Evolutionary conservation across 1,284 basidiomycete species (phyloP), one percentile per base, ranked within the genome.

Genomic region (Cerioporus squamosus): DNA sequence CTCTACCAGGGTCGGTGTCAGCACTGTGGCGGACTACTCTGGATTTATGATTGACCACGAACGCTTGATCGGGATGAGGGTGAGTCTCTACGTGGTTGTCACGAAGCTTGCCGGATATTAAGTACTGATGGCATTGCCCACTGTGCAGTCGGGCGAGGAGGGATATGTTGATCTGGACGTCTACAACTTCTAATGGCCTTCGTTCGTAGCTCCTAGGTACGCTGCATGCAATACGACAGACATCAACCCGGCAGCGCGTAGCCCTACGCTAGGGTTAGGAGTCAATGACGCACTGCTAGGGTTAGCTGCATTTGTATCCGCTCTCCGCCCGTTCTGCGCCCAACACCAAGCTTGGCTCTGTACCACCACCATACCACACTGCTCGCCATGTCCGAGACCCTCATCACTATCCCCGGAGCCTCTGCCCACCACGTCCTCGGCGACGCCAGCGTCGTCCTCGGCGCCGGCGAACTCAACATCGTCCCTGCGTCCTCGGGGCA

Each of bases 381-480:
- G 26, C 26, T 29, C 26, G 26, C 26, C 14, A 53, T 57, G 50
- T 29, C 57, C 2, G 55, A 66, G 5, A 52, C 59, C 9, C 49
- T 66, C 12, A 48, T 70, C 24, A 66, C 66, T 2, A 68, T 72
- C 15, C 70, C 70, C 1, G 61, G 61, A 18, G 60, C 55, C 5
- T 53, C 62, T 47, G 70, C 66, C 18, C 60, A 62, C 10, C 71
- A 71, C 45, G 59, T 72, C 29, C 66, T 72, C 44, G 69, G 66
- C 40, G 59, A 67, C 8, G 56, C 66, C 2, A 53, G 31, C 39
- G 62, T 66, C 39, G 62, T 61, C 2, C 67, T 72, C 18, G 69
- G 66, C 17, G 52, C 63, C 0, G 71, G 69, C 33, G 66, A 68
- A 45, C 66, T 72, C 50, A 68, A 50, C 38, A 45, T 64, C 42